Percentiles rank a stretch among this genome's conserved stretches.
Evolutionary conservation across 345 rosid species (phyloP).

Genomic region (Gossypium longicalyx): DNA sequence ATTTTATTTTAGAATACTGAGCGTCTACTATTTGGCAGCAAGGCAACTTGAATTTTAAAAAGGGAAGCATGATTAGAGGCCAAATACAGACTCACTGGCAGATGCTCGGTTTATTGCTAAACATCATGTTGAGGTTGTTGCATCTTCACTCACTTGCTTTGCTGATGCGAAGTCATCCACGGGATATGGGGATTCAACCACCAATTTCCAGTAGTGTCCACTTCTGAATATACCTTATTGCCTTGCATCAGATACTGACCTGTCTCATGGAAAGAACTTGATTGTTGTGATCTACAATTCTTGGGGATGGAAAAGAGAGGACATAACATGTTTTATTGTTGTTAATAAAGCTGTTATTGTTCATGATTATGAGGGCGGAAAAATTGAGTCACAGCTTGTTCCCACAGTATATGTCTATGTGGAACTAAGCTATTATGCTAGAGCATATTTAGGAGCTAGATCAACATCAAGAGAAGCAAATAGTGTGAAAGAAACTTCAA

Average conservation of each 20-base stretch:
- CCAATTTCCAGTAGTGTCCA: slow-evolving; percentile 82
- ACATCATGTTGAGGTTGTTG: slow-evolving; percentile 91
- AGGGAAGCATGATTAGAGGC: slow-evolving; percentile 61
- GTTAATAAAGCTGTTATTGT: slow-evolving; percentile 51
- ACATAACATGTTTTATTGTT: slow-evolving; percentile 75
- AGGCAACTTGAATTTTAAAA: slow-evolving; percentile 83
- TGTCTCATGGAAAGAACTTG: slow-evolving; percentile 61
- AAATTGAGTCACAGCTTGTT: slow-evolving; percentile 77
- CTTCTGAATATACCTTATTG: slow-evolving; percentile 93
- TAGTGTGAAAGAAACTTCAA: too few relatives aligned
- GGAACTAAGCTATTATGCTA: slow-evolving; percentile 60
- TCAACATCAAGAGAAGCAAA: too few relatives aligned
- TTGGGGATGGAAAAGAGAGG: slow-evolving; percentile 92
- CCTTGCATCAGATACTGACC: slow-evolving; percentile 66
- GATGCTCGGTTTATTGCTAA: slow-evolving; percentile 91
- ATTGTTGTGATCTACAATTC: slow-evolving; percentile 74
- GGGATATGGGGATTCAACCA: slow-evolving; percentile 30
- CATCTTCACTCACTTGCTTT: slow-evolving; percentile 71
- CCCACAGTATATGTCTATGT: slow-evolving; percentile 53
- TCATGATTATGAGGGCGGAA: slow-evolving; percentile 71
- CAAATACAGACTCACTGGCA: slow-evolving; percentile 73
- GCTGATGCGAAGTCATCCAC: slow-evolving; percentile 33
- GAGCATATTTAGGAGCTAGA: slow-evolving; percentile 56
- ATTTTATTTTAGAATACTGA: slow-evolving; percentile 83
- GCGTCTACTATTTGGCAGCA: slow-evolving; percentile 90